Conservation (phyloP, 148 eudicot species). For the Nepenthes gracilis region DNA sequence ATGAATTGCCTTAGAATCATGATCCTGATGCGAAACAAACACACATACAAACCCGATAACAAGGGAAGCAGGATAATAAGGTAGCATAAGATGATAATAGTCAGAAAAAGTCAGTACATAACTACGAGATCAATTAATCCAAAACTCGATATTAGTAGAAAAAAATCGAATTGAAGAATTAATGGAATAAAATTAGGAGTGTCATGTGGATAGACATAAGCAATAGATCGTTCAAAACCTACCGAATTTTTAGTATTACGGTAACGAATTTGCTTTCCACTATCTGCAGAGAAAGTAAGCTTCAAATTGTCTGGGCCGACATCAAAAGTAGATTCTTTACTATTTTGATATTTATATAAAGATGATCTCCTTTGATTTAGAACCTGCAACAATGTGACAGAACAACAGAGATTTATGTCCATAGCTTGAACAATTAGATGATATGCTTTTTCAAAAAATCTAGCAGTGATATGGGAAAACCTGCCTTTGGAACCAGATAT, state of each 20-base stretch:
- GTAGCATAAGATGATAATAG: background rate
- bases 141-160: background rate
- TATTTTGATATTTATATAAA: slow-evolving; percentile 25
- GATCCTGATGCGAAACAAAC: background rate
- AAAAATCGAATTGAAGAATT: background rate
- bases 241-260: slow-evolving; percentile 40
- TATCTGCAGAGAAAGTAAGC: slow-evolving; percentile 27
- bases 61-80: background rate
- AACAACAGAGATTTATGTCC: slow-evolving; percentile 1
- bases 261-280: slow-evolving; percentile 38
- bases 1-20: background rate
- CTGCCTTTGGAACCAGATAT: slow-evolving; percentile 42
- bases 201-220: background rate
- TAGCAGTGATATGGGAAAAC: slow-evolving; percentile 4
- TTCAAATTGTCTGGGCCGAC: slow-evolving; percentile 52
- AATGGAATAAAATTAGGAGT: background rate
- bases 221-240: slow-evolving; percentile 10
- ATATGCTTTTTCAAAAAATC: background rate
- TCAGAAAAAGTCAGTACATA: background rate
- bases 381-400: slow-evolving; percentile 18
- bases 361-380: slow-evolving; percentile 29
- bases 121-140: background rate
- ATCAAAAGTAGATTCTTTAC: slow-evolving; percentile 26
- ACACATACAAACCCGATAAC: background rate
- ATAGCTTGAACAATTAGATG: background rate